phyloP scores from a whole-genome alignment of 371 early-diverging fungal genomes.

The Chytridium lagenaria region DNA sequence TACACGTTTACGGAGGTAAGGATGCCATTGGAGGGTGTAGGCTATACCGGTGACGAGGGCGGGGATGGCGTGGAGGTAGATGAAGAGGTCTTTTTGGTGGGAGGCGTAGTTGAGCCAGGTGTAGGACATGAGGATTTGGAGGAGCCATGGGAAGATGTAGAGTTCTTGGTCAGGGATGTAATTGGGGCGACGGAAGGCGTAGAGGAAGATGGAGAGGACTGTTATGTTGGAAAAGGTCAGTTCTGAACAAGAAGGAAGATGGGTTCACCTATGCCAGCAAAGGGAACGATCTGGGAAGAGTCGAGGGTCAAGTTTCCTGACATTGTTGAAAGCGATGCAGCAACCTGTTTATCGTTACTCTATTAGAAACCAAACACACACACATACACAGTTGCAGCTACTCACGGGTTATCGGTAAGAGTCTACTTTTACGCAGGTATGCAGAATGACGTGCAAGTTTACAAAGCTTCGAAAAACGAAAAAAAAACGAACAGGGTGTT shows the following conservation, averaged over 20 bases:
- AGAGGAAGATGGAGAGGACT: constrained; percentile 23
- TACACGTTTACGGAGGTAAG: constrained; percentile 9
- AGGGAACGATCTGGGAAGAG: constrained; percentile 14
- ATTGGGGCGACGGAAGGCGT: constrained; percentile 19
- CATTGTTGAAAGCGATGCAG: background rate
- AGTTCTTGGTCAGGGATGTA: constrained; percentile 14
- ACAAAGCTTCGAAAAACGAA: too few relatives aligned
- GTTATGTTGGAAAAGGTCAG: background rate
- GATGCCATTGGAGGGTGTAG: constrained; percentile 11
- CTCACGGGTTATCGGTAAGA: too few relatives aligned
- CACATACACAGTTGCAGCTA: too few relatives aligned
- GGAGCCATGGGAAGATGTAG: constrained; percentile 7
- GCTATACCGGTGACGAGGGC: background rate
- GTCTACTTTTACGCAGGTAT: too few relatives aligned
- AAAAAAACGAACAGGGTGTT: too few relatives aligned
- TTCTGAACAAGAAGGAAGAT: background rate
- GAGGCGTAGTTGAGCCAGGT: constrained; percentile 6
- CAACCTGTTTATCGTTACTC: too few relatives aligned
- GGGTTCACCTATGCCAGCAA: constrained; percentile 14
- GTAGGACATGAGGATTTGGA: constrained; percentile 15
- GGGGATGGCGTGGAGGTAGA: constrained; percentile 15
- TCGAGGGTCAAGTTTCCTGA: constrained; percentile 5
- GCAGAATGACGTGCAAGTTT: too few relatives aligned
- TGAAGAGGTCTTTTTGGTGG: constrained; percentile 18
- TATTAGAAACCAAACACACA: too few relatives aligned